These are phyloP conservation scores for Fusarium fujikuroi DNA, from an alignment of 2,329 filamentous ascomycete genomes.

Conservation along the genomic window DNA sequence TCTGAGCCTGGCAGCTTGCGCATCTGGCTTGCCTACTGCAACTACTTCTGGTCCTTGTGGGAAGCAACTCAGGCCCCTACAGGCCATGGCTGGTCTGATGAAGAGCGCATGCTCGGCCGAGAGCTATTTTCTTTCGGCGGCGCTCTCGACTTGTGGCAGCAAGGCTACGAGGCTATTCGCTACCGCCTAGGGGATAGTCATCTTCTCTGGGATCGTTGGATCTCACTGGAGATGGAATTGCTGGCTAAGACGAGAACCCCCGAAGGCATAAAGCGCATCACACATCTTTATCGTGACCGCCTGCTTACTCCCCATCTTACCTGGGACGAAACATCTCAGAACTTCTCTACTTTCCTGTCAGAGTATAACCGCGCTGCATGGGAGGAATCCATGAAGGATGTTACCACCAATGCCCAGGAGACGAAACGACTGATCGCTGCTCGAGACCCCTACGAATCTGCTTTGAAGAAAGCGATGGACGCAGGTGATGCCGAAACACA, in stretches of 20 bases:
- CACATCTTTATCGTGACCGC: constrained; percentile 75
- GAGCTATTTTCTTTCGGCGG: constrained; percentile 77
- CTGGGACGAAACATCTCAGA: constrained; percentile 79
- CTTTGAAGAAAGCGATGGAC: constrained; percentile 68
- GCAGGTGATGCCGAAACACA: constrained; percentile 66
- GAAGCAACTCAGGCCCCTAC: constrained; percentile 68
- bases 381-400: constrained; percentile 77
- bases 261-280: constrained; percentile 71
- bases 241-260: constrained; percentile 66
- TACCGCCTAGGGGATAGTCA: constrained; percentile 82
- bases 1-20: constrained; percentile 79
- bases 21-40: constrained; percentile 81
- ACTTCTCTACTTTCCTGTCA: constrained; percentile 79
- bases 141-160: constrained; percentile 75
- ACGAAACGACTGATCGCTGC: constrained; percentile 71
- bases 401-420: constrained; percentile 70
- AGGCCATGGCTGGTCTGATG: constrained; percentile 66
- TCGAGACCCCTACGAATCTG: constrained; percentile 76
- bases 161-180: constrained; percentile 76
- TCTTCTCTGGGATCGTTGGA: constrained; percentile 81
- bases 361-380: constrained; percentile 76
- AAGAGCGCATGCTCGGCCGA: constrained; percentile 75
- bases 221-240: constrained; percentile 76
- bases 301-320: constrained; percentile 77
- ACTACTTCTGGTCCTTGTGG: constrained; percentile 80